Conservation (phyloP, 441 rosid genomes). For the Breynia disticha region DNA sequence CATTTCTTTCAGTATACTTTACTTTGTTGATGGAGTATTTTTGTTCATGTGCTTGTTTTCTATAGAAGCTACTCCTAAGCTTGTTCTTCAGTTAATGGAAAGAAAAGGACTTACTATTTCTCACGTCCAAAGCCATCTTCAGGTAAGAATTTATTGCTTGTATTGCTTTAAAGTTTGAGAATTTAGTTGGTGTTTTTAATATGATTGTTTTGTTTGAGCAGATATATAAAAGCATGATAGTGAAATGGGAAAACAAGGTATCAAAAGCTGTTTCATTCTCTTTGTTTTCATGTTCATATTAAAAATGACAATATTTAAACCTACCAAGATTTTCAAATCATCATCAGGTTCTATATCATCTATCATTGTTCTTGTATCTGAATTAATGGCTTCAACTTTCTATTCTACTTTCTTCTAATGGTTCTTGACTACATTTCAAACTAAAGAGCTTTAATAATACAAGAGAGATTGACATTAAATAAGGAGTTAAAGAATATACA, state of each 20-base stretch:
- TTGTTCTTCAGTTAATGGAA: conserved; percentile 92
- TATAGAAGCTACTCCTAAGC: conserved; percentile 90
- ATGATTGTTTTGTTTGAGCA: conserved; percentile 18
- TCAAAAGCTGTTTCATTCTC: background rate
- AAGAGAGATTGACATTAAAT: too few relatives aligned
- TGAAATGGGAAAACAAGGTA: conserved; percentile 40
- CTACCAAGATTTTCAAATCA: background rate
- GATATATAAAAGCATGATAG: conserved; percentile 77
- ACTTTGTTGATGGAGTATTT: background rate
- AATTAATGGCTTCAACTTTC: conserved; percentile 19
- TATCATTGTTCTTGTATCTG: conserved; percentile 8
- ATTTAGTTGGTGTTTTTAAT: background rate
- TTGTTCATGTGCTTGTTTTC: too few relatives aligned
- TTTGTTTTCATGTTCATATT: background rate
- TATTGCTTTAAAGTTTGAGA: background rate
- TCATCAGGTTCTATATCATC: conserved; percentile 1
- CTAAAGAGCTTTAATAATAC: conserved; percentile 14
- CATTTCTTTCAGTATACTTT: background rate
- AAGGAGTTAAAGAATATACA: too few relatives aligned
- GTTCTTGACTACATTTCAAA: conserved; percentile 16
- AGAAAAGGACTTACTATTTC: conserved; percentile 93
- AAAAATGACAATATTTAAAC: too few relatives aligned
- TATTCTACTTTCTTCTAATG: conserved; percentile 30
- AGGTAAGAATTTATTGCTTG: conserved; percentile 43
- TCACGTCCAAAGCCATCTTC: conserved; percentile 98